Percentiles rank a stretch among this genome's conserved stretches.
phyloP scores from a whole-genome alignment of 345 rosid species.

The Arabidopsis suecica region DNA sequence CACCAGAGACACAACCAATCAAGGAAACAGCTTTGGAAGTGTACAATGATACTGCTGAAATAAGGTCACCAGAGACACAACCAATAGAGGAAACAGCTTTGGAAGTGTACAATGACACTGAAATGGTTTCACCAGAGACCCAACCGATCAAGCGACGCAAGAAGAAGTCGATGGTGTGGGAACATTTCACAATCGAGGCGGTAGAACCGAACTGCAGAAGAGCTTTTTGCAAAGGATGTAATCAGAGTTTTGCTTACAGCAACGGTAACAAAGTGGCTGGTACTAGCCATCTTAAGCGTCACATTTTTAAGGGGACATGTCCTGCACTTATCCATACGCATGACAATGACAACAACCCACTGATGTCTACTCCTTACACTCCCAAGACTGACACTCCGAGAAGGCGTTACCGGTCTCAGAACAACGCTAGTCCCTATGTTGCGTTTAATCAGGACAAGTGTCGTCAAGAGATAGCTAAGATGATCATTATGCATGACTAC shows the following conservation, averaged over 20 bases:
- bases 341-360: slow-evolving; percentile 48
- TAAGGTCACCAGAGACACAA: background rate
- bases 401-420: slow-evolving; percentile 70
- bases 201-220: slow-evolving; percentile 79
- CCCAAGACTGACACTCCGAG: slow-evolving; percentile 66
- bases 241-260: slow-evolving; percentile 97
- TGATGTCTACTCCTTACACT: slow-evolving; percentile 55
- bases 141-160: slow-evolving; percentile 35
- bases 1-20: background rate
- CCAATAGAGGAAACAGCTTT: slow-evolving; percentile 24
- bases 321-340: slow-evolving; percentile 61
- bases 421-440: slow-evolving; percentile 44
- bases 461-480: slow-evolving; percentile 79
- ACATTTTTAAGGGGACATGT: slow-evolving; percentile 89
- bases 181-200: slow-evolving; percentile 76
- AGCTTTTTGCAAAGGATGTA: slow-evolving; percentile 92
- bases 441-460: slow-evolving; percentile 76
- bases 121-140: slow-evolving; percentile 33
- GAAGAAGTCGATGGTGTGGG: slow-evolving; percentile 97
- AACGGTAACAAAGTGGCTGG: slow-evolving; percentile 94
- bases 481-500: slow-evolving; percentile 84
- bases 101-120: slow-evolving; percentile 35
- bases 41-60: background rate
- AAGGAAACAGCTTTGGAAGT: no score
- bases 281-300: slow-evolving; percentile 94